phyloP scores from a whole-genome alignment of 805 yeast genomes.

The Lipomyces yamanashiensis region DNA sequence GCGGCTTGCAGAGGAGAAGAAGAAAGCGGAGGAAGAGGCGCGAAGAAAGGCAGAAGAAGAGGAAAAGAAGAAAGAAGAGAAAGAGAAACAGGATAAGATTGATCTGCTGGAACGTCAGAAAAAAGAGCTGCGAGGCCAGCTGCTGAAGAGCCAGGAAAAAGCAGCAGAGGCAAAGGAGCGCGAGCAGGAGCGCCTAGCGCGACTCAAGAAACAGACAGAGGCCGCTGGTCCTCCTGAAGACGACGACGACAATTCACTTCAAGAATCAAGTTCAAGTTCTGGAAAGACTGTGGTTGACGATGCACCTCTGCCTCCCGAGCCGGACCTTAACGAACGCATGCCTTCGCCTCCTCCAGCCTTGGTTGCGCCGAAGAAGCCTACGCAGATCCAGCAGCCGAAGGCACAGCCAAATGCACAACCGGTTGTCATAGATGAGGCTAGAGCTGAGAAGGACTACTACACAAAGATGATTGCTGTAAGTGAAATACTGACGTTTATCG shows the following conservation, averaged over 20 bases:
- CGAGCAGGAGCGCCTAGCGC: background rate
- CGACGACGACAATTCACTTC: background rate
- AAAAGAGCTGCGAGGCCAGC: slow-evolving; percentile 18
- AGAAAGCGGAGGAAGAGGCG: slow-evolving; percentile 38
- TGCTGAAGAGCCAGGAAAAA: too few species aligned
- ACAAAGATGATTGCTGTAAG: slow-evolving; percentile 52
- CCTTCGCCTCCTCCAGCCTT: slow-evolving; percentile 3
- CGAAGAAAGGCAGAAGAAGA: slow-evolving; percentile 40
- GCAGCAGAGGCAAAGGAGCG: background rate
- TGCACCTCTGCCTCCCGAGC: slow-evolving; percentile 10
- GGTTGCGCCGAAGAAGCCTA: background rate
- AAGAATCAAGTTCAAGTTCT: background rate
- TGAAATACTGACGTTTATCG: background rate
- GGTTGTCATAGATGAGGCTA: slow-evolving; percentile 40
- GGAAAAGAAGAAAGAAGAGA: slow-evolving; percentile 38
- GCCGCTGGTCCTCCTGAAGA: background rate
- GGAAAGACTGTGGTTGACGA: slow-evolving; percentile 1
- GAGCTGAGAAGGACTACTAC: slow-evolving; percentile 50
- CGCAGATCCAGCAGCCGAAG: background rate
- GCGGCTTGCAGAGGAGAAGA: slow-evolving; percentile 36
- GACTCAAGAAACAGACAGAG: background rate
- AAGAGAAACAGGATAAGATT: slow-evolving; percentile 39
- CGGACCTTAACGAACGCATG: slow-evolving; percentile 7
- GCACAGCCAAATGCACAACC: background rate
- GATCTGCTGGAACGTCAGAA: slow-evolving; percentile 36